A percentile compares a stretch with the other conserved stretches of the same genome.
Conservation (phyloP, 768 basidiomycete genomes). For the Boletus reticulatus region DNA sequence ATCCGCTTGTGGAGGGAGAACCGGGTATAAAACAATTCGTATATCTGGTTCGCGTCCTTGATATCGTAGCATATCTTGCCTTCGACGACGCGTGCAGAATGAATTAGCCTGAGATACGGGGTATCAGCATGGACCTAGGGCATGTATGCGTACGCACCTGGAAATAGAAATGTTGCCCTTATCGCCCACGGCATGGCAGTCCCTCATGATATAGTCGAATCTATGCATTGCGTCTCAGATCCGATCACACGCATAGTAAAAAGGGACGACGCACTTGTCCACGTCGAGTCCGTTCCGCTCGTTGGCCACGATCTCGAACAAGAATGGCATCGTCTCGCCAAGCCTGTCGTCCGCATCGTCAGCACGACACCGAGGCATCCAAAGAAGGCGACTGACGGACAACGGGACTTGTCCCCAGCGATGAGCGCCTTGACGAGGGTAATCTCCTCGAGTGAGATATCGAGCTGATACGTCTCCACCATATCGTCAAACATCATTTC, state of each 20-base stretch:
- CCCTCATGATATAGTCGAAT: conserved; percentile 80
- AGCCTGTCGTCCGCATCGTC: conserved; percentile 11
- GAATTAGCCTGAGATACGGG: conserved; percentile 52
- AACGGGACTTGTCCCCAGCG: conserved; percentile 52
- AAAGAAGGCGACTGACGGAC: conserved; percentile 36
- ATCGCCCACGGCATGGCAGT: conserved; percentile 71
- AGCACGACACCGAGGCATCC: neutral
- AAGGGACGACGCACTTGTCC: conserved; percentile 56
- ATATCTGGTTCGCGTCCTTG: conserved; percentile 77
- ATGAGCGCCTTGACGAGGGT: conserved; percentile 78
- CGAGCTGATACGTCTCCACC: conserved; percentile 52
- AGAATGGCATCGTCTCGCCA: conserved; percentile 58
- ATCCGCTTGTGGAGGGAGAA: conserved; percentile 80
- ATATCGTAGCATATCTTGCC: conserved; percentile 77
- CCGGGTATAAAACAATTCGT: conserved; percentile 69
- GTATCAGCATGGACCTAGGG: neutral
- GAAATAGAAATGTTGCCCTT: conserved; percentile 47
- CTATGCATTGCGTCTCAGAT: conserved; percentile 33
- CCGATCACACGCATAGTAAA: neutral
- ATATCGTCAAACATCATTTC: conserved; percentile 81
- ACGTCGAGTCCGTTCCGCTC: conserved; percentile 81
- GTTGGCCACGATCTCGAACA: conserved; percentile 87
- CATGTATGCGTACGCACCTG: conserved; percentile 33
- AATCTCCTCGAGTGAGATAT: conserved; percentile 47
- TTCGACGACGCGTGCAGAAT: conserved; percentile 72